These are phyloP conservation scores for Cercospora zeae-maydis DNA, from an alignment of 2,329 filamentous ascomycete genomes.

Conservation along the genomic window DNA sequence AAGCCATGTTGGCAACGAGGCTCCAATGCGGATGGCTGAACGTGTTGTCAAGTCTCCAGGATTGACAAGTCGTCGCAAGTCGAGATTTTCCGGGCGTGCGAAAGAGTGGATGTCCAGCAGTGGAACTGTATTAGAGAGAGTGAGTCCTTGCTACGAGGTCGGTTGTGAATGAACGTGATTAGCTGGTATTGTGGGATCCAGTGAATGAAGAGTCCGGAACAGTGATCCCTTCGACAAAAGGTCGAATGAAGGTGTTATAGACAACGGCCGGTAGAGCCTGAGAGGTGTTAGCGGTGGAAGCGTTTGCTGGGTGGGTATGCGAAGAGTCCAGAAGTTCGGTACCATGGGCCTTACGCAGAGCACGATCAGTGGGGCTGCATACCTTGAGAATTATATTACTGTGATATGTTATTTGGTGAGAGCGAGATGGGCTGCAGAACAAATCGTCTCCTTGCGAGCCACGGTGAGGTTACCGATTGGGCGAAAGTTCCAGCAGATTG, in stretches of 20 bases:
- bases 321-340: background rate
- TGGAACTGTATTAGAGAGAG: conserved; percentile 49
- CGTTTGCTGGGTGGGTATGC: background rate
- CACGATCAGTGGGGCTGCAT: conserved; percentile 32
- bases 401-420: conserved; percentile 35
- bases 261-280: conserved; percentile 37
- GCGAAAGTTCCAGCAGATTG: conserved; percentile 36
- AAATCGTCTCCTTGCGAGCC: conserved; percentile 38
- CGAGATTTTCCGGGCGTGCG: conserved; percentile 30
- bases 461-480: conserved; percentile 42
- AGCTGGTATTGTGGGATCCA: conserved; percentile 52
- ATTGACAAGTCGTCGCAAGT: conserved; percentile 38
- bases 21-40: conserved; percentile 34
- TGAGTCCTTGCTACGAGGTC: conserved; percentile 46
- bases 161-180: conserved; percentile 54
- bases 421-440: conserved; percentile 22
- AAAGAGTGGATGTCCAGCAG: conserved; percentile 43
- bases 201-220: conserved; percentile 39
- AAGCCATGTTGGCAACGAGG: conserved; percentile 51
- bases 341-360: conserved; percentile 7
- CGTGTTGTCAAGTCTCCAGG: conserved; percentile 48
- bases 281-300: conserved; percentile 28
- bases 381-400: conserved; percentile 51
- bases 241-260: conserved; percentile 36
- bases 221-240: conserved; percentile 24